Evolutionary conservation across 164 flowering plant genomes (phyloP).

Genomic region (Warburgia ugandensis): DNA sequence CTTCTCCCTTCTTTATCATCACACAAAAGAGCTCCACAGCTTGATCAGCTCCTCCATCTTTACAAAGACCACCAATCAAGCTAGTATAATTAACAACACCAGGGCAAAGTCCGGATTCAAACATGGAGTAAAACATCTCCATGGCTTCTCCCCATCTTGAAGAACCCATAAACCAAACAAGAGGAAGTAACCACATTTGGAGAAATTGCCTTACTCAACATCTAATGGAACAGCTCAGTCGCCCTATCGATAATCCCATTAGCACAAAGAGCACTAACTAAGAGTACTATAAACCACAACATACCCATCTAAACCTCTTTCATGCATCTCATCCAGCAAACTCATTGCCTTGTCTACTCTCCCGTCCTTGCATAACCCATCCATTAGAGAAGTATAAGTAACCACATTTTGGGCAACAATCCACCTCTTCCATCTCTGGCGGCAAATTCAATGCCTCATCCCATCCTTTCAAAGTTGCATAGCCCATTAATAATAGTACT

Average conservation of each 20-base stretch:
- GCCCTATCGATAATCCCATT: constrained; percentile 29
- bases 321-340: constrained; percentile 46
- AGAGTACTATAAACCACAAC: constrained; percentile 34
- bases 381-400: constrained; percentile 39
- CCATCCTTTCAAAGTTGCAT: constrained; percentile 42
- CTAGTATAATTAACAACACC: constrained; percentile 43
- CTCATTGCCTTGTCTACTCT: constrained; percentile 38
- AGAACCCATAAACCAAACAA: constrained; percentile 34
- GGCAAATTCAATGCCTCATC: constrained; percentile 34
- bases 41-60: constrained; percentile 28
- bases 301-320: constrained; percentile 38
- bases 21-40: constrained; percentile 41
- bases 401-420: constrained; percentile 34
- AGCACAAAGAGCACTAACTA: constrained; percentile 41
- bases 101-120: constrained; percentile 35
- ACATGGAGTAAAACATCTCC: constrained; percentile 39
- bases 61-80: constrained; percentile 59
- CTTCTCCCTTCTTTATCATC: constrained; percentile 59
- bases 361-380: constrained; percentile 49
- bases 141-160: constrained; percentile 49
- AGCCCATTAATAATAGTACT: constrained; percentile 50
- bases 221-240: constrained; percentile 24
- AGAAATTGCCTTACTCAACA: constrained; percentile 35
- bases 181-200: constrained; percentile 45
- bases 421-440: constrained; percentile 30